These are phyloP conservation scores for Neospora caninum DNA, from an alignment of 169 alveolate species.

Conservation along the genomic window DNA sequence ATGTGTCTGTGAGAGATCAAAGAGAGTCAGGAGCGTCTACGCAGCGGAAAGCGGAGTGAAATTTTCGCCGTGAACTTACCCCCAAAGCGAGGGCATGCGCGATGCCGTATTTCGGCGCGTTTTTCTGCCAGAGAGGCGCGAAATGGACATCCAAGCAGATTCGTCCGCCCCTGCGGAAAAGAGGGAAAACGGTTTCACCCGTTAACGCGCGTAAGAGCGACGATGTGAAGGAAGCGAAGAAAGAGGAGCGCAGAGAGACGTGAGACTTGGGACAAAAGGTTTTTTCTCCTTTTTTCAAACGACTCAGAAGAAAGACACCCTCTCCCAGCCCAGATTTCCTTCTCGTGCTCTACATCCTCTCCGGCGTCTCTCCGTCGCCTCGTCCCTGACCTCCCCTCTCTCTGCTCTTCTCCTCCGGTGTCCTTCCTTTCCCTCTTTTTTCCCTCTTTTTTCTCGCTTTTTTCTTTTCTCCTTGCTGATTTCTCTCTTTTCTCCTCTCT, in stretches of 20 bases:
- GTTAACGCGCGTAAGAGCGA: not conserved
- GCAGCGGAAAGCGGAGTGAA: not conserved
- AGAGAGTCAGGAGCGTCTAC: not conserved
- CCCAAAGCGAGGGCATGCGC: conserved; percentile 96
- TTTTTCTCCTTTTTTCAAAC: too few species aligned
- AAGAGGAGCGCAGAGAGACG: not conserved
- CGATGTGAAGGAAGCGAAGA: not conserved
- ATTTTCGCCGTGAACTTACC: too few species aligned
- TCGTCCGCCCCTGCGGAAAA: conserved; percentile 91
- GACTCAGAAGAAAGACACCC: too few species aligned
- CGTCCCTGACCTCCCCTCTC: not conserved
- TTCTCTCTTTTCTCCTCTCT: not conserved
- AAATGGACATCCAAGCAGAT: conserved; percentile 96
- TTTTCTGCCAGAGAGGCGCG: conserved; percentile 95
- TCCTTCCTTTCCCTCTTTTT: too few species aligned
- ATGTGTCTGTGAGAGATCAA: not conserved
- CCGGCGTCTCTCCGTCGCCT: not conserved
- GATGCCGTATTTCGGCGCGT: conserved; percentile 95
- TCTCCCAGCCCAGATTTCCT: too few species aligned
- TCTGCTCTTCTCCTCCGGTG: not conserved
- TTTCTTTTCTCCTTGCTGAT: not conserved
- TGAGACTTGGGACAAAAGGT: not conserved
- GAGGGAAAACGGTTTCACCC: not conserved
- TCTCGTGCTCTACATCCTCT: not conserved
- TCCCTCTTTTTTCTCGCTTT: not conserved